Evolutionary conservation across 768 basidiomycete genomes (phyloP).

Genomic region (Fomitopsis pulvina): DNA sequence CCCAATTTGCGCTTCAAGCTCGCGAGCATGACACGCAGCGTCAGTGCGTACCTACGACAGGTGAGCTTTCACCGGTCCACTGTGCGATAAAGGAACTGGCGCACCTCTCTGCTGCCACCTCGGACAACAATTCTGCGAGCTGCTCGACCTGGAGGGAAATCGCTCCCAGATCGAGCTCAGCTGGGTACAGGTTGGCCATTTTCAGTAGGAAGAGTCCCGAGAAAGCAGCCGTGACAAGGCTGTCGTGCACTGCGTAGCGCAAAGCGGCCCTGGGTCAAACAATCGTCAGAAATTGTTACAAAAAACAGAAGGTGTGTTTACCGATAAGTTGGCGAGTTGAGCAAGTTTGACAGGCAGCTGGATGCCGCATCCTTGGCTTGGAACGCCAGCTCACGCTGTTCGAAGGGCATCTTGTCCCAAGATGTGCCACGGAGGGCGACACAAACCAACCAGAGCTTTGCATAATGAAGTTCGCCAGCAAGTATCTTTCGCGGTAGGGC

Average conservation of each 20-base stretch:
- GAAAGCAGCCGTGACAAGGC: constrained; percentile 86
- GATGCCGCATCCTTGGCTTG: constrained; percentile 92
- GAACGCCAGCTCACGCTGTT: constrained; percentile 91
- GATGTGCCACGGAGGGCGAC: constrained; percentile 85
- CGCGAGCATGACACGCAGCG: constrained; percentile 89
- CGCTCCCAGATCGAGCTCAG: constrained; percentile 68
- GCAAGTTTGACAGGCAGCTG: constrained; percentile 77
- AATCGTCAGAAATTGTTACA: neutral
- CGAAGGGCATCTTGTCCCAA: constrained; percentile 96
- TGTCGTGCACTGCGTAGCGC: constrained; percentile 90
- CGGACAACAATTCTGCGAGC: constrained; percentile 82
- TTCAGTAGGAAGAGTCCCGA: constrained; percentile 88
- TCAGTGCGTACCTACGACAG: constrained; percentile 70
- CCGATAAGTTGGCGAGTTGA: constrained; percentile 78
- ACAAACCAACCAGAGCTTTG: constrained; percentile 93
- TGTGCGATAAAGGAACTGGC: neutral
- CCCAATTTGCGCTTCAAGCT: constrained; percentile 88
- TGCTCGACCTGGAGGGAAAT: constrained; percentile 87
- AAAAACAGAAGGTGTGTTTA: constrained; percentile 20
- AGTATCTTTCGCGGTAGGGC: constrained; percentile 83
- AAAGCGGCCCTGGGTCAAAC: constrained; percentile 60
- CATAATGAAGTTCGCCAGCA: constrained; percentile 83
- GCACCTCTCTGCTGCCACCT: constrained; percentile 88
- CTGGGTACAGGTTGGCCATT: constrained; percentile 90
- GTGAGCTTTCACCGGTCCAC: neutral